phyloP scores from a whole-genome alignment of 371 early-diverging fungal species.

The Rhizopus sp. region DNA sequence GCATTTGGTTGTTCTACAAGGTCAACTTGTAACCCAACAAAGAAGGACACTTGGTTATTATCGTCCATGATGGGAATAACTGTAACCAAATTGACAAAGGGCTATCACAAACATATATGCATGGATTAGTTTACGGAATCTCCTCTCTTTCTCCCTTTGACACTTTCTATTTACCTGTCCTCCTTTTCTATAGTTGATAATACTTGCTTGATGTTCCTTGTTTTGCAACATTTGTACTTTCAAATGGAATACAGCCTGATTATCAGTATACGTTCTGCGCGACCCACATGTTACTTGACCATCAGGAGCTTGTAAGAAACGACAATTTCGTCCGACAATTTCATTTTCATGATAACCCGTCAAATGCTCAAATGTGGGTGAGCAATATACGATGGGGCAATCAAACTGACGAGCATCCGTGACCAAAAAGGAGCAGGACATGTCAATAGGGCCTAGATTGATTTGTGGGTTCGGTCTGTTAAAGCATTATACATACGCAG shows the following conservation, averaged over 20 bases:
- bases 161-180: constrained; percentile 48
- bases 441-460: constrained; percentile 67
- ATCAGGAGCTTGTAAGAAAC: constrained; percentile 68
- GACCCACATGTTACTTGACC: constrained; percentile 56
- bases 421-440: constrained; percentile 65
- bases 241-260: constrained; percentile 57
- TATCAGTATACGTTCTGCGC: constrained; percentile 62
- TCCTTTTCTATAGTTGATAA: constrained; percentile 69
- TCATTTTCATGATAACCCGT: constrained; percentile 65
- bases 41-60: constrained; percentile 51
- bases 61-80: constrained; percentile 63
- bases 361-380: constrained; percentile 63
- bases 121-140: neutral
- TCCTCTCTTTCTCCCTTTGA: neutral
- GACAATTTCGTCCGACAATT: constrained; percentile 68
- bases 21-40: constrained; percentile 76
- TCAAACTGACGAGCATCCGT: constrained; percentile 56
- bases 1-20: constrained; percentile 72
- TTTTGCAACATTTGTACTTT: constrained; percentile 49
- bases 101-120: constrained; percentile 25
- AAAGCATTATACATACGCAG: neutral
- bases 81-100: constrained; percentile 76
- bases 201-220: constrained; percentile 65
- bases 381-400: constrained; percentile 63
- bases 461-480: constrained; percentile 61